These are phyloP conservation scores for Mycena crocata DNA, from an alignment of 768 basidiomycete species.

Conservation along the genomic window DNA sequence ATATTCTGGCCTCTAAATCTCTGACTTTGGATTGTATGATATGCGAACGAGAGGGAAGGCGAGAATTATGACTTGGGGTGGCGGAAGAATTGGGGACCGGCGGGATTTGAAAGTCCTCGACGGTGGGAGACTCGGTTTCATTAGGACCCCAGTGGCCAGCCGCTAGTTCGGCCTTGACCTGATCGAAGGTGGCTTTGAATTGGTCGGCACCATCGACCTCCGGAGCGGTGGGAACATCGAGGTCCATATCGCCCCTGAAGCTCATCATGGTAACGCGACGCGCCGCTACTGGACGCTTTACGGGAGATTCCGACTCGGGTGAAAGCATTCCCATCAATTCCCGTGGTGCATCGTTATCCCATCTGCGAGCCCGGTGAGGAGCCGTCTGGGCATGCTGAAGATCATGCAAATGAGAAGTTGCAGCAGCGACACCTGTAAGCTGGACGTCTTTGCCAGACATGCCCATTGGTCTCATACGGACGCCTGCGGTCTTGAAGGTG, in stretches of 20 bases:
- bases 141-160: slow-evolving; percentile 54
- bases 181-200: slow-evolving; percentile 86
- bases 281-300: slow-evolving; percentile 38
- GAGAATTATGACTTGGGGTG: slow-evolving; percentile 41
- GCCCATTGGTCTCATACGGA: slow-evolving; percentile 81
- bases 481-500: slow-evolving; percentile 86
- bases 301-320: slow-evolving; percentile 38
- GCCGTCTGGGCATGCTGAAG: slow-evolving; percentile 54
- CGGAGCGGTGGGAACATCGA: slow-evolving; percentile 61
- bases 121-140: slow-evolving; percentile 38
- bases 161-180: slow-evolving; percentile 87
- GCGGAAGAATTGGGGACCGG: slow-evolving; percentile 30
- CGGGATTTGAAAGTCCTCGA: slow-evolving; percentile 16
- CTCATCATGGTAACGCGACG: slow-evolving; percentile 46
- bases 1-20: slow-evolving; percentile 72
- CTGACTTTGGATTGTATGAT: slow-evolving; percentile 70
- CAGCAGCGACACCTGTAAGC: slow-evolving; percentile 87
- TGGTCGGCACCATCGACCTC: slow-evolving; percentile 72
- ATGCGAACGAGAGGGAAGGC: slow-evolving; percentile 64
- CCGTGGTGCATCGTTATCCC: slow-evolving; percentile 56
- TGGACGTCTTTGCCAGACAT: slow-evolving; percentile 79
- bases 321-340: slow-evolving; percentile 58
- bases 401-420: slow-evolving; percentile 84
- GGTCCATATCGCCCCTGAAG: slow-evolving; percentile 47
- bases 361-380: slow-evolving; percentile 45